Evolutionary conservation across 768 basidiomycete genomes (phyloP), one percentile per base, ranked within the genome.

Genomic region (Flagelloscypha sp.): DNA sequence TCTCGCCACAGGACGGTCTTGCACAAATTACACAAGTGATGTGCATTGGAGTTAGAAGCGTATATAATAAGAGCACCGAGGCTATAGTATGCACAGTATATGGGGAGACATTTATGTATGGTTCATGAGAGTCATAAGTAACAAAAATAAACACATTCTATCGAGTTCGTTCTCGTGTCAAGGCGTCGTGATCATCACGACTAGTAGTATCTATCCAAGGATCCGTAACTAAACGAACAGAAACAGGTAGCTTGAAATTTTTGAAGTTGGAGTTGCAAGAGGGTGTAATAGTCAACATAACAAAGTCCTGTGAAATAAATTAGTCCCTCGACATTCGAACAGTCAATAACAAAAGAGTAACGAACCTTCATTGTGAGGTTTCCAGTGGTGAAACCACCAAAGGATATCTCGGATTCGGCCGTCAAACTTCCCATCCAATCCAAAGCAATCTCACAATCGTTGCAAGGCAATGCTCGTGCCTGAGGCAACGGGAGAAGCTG

Each of bases 381-480:
- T 9, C 52, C 63, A 1, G 66, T 62, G 20, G 36, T 47, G 54
- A 81, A 81, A 7, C 69, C 57, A 18, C 70, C 68, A 27, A 59
- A 57, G 1, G 50, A 54, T 27, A 67, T 52, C 27, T 66, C 56
- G n/a, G 58, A 47, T 9, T 19, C 47, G 48, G 10, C 79, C 41
- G 37, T 70, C 65, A 9, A n/a, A n/a, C n/a, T n/a, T n/a, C 79
- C 80, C 41, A 73, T 74, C 69, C 78, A 84, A 43, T 81, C 77
- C 2, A 81, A 54, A 42, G 67, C 58, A 22, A 62, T 63, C 31
- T 61, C 55, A 16, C 48, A 44, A 28, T 52, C 55, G 7, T 47
- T 45, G 37, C 42, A 37, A 21, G 11, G 42, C 39, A 20, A 44
- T 40, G 27, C 38, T 27, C 39, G 44, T 48, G 43, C 36, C 48